A percentile compares a stretch with the other conserved stretches of the same genome.
Conservation (phyloP, 805 yeast genomes). For the Candida rishiriensis region DNA sequence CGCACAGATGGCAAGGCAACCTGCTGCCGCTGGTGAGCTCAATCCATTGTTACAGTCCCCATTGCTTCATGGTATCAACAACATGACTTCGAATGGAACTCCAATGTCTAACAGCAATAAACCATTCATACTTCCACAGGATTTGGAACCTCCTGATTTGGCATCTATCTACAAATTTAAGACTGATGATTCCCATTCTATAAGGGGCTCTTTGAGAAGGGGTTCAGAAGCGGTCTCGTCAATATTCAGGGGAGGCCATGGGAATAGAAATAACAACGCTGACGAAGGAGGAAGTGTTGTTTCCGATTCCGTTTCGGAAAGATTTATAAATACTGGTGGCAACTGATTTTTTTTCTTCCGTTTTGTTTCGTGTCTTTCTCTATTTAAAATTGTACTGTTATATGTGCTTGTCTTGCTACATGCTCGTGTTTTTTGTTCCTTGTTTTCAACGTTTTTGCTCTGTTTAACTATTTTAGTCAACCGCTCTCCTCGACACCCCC, state of each 20-base stretch:
- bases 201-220: constrained; percentile 36
- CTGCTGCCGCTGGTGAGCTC: constrained; percentile 10
- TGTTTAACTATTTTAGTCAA: neutral
- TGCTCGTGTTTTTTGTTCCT: neutral
- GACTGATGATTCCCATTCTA: constrained; percentile 30
- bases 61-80: neutral
- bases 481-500: neutral
- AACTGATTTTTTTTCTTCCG: neutral
- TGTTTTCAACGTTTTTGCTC: neutral
- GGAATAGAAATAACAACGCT: constrained; percentile 15
- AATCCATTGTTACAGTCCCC: constrained; percentile 12
- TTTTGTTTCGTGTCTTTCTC: neutral
- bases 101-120: constrained; percentile 1
- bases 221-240: constrained; percentile 40
- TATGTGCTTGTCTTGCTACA: no score
- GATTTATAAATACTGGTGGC: constrained; percentile 17
- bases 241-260: constrained; percentile 22
- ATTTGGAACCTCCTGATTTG: constrained; percentile 34
- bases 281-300: constrained; percentile 17
- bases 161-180: constrained; percentile 32
- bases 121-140: constrained; percentile 24
- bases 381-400: neutral
- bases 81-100: neutral
- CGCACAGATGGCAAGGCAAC: constrained; percentile 25
- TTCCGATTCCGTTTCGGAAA: constrained; percentile 26